These are phyloP conservation scores for Paspalum vaginatum DNA, from an alignment of 176 grass and related monocot species.

Conservation along the genomic window DNA sequence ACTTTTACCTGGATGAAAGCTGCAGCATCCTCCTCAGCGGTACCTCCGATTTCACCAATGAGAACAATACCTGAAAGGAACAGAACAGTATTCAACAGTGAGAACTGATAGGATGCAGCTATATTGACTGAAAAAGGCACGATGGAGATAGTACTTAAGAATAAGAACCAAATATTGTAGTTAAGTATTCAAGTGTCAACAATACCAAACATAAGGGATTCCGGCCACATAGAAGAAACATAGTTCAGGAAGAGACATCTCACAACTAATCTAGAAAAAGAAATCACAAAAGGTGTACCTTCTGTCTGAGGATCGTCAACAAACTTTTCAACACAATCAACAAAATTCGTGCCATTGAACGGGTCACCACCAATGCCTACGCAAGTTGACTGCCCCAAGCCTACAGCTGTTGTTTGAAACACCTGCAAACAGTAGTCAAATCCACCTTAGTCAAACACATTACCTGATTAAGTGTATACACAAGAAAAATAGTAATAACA, in stretches of 20 bases:
- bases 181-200: slow-evolving; percentile 6
- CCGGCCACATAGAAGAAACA: background rate
- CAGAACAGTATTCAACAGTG: slow-evolving; percentile 13
- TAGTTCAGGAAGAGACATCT: background rate
- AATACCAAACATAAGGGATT: slow-evolving; percentile 10
- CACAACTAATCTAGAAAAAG: background rate
- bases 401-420: slow-evolving; percentile 95
- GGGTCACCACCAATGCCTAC: slow-evolving; percentile 98
- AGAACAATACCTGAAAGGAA: slow-evolving; percentile 77
- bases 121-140: background rate
- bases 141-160: background rate
- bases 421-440: slow-evolving; percentile 62
- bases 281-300: slow-evolving; percentile 56
- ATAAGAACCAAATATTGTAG: slow-evolving; percentile 16
- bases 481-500: slow-evolving; percentile 7
- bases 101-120: slow-evolving; percentile 26
- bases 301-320: slow-evolving; percentile 97
- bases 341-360: slow-evolving; percentile 98
- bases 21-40: slow-evolving; percentile 99
- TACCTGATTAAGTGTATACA: slow-evolving; percentile 11
- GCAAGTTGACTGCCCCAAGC: slow-evolving; percentile 95
- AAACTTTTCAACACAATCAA: slow-evolving; percentile 95
- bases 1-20: slow-evolving; percentile 81
- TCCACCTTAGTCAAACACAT: slow-evolving; percentile 9
- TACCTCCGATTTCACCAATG: slow-evolving; percentile 99